These are phyloP conservation scores for Cytospora piceae DNA, from an alignment of 2,329 filamentous ascomycete genomes.

Conservation along the genomic window DNA sequence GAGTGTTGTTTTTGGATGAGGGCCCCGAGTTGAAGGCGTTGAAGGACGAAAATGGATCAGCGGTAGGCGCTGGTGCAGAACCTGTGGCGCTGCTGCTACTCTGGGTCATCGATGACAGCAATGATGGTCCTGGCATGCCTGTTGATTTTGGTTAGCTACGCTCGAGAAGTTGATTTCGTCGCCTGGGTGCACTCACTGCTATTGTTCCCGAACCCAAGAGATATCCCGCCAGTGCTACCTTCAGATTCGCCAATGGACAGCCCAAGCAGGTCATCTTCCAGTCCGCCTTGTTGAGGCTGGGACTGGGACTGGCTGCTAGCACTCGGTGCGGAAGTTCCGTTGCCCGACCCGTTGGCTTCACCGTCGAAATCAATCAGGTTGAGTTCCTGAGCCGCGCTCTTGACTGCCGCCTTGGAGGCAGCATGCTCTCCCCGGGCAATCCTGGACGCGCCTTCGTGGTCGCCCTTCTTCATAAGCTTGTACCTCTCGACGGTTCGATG, in stretches of 20 bases:
- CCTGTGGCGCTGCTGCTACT: slow-evolving; percentile 61
- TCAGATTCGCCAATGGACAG: slow-evolving; percentile 73
- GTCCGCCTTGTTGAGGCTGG: slow-evolving; percentile 57
- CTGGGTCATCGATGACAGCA: slow-evolving; percentile 67
- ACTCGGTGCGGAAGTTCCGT: slow-evolving; percentile 32
- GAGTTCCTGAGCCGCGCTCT: slow-evolving; percentile 71
- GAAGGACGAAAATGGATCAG: slow-evolving; percentile 55
- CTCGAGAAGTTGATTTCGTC: too few relatives aligned
- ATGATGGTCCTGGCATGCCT: slow-evolving; percentile 68
- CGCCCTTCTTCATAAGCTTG: slow-evolving; percentile 93
- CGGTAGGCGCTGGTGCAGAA: slow-evolving; percentile 46
- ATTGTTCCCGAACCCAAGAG: slow-evolving; percentile 76
- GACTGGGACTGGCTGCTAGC: slow-evolving; percentile 48
- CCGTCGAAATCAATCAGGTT: slow-evolving; percentile 92
- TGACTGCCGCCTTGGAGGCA: slow-evolving; percentile 50
- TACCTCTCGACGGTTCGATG: slow-evolving; percentile 95
- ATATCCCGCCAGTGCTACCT: slow-evolving; percentile 70
- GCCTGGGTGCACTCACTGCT: slow-evolving; percentile 54
- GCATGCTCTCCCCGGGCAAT: slow-evolving; percentile 75
- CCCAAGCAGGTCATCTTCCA: slow-evolving; percentile 91
- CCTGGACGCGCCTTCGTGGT: slow-evolving; percentile 79
- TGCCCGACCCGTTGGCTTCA: slow-evolving; percentile 54
- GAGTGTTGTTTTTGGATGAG: slow-evolving; percentile 56
- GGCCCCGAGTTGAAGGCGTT: slow-evolving; percentile 58
- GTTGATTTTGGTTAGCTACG: slow-evolving; percentile 35